Evolutionary conservation across 371 early-diverging fungal genomes (phyloP), one percentile per base, ranked within the genome.

Genomic region (Zancudomyces culisetae): DNA sequence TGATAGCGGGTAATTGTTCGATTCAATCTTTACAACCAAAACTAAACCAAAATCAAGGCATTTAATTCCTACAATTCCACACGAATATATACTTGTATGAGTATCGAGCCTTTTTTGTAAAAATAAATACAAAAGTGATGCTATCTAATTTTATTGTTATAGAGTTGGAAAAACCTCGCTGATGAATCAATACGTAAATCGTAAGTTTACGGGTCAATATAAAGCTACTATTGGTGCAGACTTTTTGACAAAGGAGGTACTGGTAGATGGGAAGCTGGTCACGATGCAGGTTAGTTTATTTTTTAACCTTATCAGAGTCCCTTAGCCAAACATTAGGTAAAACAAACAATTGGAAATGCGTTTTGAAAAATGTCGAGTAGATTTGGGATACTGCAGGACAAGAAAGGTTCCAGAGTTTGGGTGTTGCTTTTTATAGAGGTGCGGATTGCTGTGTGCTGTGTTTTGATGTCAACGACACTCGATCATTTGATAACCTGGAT

Each of bases 141-240:
- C 15, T 35, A 15, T 15, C 15, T 35, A 10, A 10, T 10, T 35
- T 35, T 35, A 35, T 35, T 35, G 15, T 35, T 35, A 35, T 45
- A 45, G 45, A 65, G 94, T 93, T 48, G 94, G 94, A 45, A 93
- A 93, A 69, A 93, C 97, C 13, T 93, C 94, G 24, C 74, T 97
- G 60, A 94, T 97, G 91, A 92, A 97, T 74, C 94, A 96, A 70
- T 99, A 93, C 78, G 93, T 98, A 50, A 93, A 91, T 71, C 87
- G 86, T 51, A 90, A 89, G 68, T 99, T 99, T 74, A 88, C 81
- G 63, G 88, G 81, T 62, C 95, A 95, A 69, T 98, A 99, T 77
- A 96, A 98, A 69, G 97, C 98, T 28, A 99, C 99, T 48, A 98
- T 99, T 60, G 99, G 99, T 18, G 99, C 98, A 29, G 96, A 98